phyloP scores from a whole-genome alignment of 164 flowering plant species.

The Macadamia integrifolia region DNA sequence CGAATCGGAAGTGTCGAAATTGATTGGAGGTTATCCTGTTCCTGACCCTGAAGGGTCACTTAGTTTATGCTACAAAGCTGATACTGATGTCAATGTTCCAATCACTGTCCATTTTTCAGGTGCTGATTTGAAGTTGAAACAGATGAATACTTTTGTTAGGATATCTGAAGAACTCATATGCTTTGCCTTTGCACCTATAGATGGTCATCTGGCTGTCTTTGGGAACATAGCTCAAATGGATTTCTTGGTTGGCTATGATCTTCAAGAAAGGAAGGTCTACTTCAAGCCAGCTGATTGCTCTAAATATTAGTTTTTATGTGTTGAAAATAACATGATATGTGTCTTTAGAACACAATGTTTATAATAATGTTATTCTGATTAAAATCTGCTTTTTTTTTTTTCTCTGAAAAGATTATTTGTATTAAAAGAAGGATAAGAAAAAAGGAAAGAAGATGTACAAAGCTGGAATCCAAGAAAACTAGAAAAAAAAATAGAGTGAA shows the following conservation, averaged over 20 bases:
- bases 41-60: too few species aligned
- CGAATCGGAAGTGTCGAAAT: slow-evolving; percentile 4
- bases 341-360: too few species aligned
- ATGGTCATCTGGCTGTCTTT: slow-evolving; percentile 3
- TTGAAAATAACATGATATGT: too few species aligned
- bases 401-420: too few species aligned
- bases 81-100: slow-evolving; percentile 10
- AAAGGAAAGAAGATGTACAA: too few species aligned
- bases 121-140: slow-evolving; percentile 23
- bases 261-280: neutral
- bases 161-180: slow-evolving; percentile 10
- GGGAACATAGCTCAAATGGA: slow-evolving; percentile 10
- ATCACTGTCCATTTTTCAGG: slow-evolving; percentile 29
- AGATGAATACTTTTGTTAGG: slow-evolving; percentile 19
- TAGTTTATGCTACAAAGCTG: slow-evolving; percentile 22
- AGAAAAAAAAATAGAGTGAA: too few species aligned
- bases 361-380: too few species aligned
- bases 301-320: too few species aligned
- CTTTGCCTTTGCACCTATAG: slow-evolving; percentile 11
- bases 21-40: too few species aligned
- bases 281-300: neutral
- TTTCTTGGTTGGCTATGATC: neutral
- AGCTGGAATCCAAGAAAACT: too few species aligned
- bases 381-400: too few species aligned
- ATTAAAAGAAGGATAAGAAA: too few species aligned